Evolutionary conservation across 306 rosid genomes (phyloP).

Genomic region (Glycine tomentella): DNA sequence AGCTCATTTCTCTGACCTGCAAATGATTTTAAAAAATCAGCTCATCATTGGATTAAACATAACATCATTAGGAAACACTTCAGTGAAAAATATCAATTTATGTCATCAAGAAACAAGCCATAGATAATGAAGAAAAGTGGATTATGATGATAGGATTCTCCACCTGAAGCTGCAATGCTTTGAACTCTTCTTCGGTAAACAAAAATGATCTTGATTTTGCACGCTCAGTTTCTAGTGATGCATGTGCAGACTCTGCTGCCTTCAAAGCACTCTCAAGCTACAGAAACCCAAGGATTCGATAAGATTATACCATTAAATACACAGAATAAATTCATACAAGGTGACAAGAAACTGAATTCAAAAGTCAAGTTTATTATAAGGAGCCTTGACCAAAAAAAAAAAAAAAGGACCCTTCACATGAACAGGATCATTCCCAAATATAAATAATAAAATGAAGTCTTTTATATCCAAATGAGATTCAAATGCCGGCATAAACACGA

Average conservation of each 20-base stretch:
- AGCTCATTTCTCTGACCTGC: conserved; percentile 89
- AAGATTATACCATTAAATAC: conserved; percentile 25
- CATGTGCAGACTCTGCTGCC: conserved; percentile 80
- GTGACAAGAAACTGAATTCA: neutral
- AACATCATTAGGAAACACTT: neutral
- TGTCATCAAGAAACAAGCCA: conserved; percentile 17
- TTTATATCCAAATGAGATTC: neutral
- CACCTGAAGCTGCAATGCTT: conserved; percentile 94
- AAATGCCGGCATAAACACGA: neutral
- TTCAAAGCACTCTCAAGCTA: conserved; percentile 90
- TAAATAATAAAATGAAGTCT: neutral
- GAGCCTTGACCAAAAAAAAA: too few species aligned
- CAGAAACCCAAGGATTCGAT: conserved; percentile 23
- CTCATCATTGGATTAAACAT: conserved; percentile 12
- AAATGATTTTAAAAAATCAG: conserved; percentile 39
- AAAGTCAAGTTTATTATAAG: too few species aligned
- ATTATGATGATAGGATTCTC: conserved; percentile 8
- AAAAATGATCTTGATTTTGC: conserved; percentile 73
- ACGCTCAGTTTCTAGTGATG: conserved; percentile 79
- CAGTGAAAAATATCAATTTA: conserved; percentile 1
- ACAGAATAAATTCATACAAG: neutral
- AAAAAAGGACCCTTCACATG: neutral
- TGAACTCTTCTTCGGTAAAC: conserved; percentile 90
- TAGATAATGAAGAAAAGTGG: neutral
- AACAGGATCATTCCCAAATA: neutral